Evolutionary conservation across 345 rosid genomes (phyloP), one percentile per base, ranked within the genome.

Genomic region (rapeseed (Brassica napus)): DNA sequence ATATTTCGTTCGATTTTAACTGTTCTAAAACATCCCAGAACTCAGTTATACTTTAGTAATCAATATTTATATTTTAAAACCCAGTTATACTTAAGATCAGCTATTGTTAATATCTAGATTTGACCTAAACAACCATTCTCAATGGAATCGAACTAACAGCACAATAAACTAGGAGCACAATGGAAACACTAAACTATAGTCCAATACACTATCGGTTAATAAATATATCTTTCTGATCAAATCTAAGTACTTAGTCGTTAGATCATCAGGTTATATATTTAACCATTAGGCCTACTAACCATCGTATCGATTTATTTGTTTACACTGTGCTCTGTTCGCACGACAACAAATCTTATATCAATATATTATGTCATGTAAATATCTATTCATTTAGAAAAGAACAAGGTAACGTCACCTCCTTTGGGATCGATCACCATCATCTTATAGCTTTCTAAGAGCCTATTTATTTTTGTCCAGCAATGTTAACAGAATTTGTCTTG

Each of bases 401-500:
- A 69, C 34, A 26, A 65, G 6, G 72, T 26, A 71, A 72, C 69
- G 82, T 79, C 78, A 60, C 69, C n/a, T 62, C 66, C 81, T 54
- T 23, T 64, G 23, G 65, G 65, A 64, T 71, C 71, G 58, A 63
- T 64, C 66, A 37, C 39, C 34, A 71, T 65, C 82, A 72, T 57
- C 52, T 5, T 72, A 32, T 35, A 65, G 52, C 77, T 72, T 72
- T 58, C 68, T 72, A 72, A 47, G 69, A 35, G 73, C 74, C 77
- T 73, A 67, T 44, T 67, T 66, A 57, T 14, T 78, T 78, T 78
- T 79, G 77, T 79, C 82, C 39, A 73, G 44, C 55, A 59, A 79
- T 42, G 55, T 79, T 67, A 79, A 73, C 73, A 47, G 64, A 32
- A 72, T 73, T 73, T 79, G 73, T 79, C 69, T 79, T 73, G 77